Evolutionary conservation across 2,329 filamentous ascomycete genomes (phyloP).

Genomic region (Talaromyces sp.): DNA sequence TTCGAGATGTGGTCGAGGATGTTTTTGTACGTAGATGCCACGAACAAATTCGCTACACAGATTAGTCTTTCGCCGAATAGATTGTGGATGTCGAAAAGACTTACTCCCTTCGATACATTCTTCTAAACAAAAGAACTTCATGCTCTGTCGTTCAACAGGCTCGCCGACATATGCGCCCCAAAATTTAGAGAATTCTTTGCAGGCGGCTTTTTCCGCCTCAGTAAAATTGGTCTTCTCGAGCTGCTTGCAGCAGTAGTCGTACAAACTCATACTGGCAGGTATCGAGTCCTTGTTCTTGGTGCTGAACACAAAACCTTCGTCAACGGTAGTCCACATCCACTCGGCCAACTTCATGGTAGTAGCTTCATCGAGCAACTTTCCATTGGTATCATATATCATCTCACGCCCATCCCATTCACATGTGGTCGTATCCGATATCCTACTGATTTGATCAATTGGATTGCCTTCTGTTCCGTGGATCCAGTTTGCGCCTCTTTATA

Average conservation of each 20-base stretch:
- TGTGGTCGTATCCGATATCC: slow-evolving; percentile 49
- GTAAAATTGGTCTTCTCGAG: slow-evolving; percentile 41
- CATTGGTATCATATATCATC: slow-evolving; percentile 47
- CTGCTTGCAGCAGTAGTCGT: slow-evolving; percentile 55
- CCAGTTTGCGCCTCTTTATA: slow-evolving; percentile 59
- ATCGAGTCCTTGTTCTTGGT: slow-evolving; percentile 52
- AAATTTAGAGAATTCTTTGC: slow-evolving; percentile 55
- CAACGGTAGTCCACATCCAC: slow-evolving; percentile 57
- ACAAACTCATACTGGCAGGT: slow-evolving; percentile 50
- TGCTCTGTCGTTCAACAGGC: slow-evolving; percentile 56
- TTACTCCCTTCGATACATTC: slow-evolving; percentile 61
- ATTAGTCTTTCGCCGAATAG: background rate
- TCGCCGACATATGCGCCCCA: slow-evolving; percentile 65
- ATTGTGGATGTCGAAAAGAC: slow-evolving; percentile 16
- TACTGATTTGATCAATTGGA: slow-evolving; percentile 57
- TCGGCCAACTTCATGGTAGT: slow-evolving; percentile 34
- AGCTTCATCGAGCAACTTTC: slow-evolving; percentile 39
- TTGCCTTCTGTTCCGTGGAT: slow-evolving; percentile 61
- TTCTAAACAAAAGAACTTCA: slow-evolving; percentile 64
- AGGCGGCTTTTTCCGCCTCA: slow-evolving; percentile 44
- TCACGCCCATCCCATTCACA: slow-evolving; percentile 53
- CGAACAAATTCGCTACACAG: slow-evolving; percentile 56
- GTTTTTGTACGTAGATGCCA: slow-evolving; percentile 58
- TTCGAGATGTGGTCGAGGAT: slow-evolving; percentile 54
- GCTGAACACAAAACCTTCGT: slow-evolving; percentile 58